Evolutionary conservation across 176 grass and related monocot genomes (phyloP).

Genomic region (Tillandsia fasciculata): DNA sequence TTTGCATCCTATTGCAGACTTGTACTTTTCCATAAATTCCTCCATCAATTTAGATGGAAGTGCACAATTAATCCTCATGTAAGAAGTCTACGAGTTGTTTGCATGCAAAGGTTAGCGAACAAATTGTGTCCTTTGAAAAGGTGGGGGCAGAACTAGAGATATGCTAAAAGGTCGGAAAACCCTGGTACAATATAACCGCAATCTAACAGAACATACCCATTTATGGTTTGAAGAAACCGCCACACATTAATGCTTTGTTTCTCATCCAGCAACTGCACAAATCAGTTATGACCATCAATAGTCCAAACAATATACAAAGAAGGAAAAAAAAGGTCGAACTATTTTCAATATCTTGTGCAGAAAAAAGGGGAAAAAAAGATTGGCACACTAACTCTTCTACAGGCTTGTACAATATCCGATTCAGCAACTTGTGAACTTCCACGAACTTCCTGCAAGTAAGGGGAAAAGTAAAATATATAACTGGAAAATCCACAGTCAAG

Average conservation of each 20-base stretch:
- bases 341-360: not conserved
- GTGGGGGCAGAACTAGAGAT: too few species aligned
- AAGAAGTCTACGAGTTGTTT: too few species aligned
- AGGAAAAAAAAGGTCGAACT: not conserved
- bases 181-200: too few species aligned
- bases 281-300: not conserved
- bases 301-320: not conserved
- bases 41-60: too few species aligned
- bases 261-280: conserved; percentile 76
- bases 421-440: conserved; percentile 69
- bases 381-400: conserved; percentile 75
- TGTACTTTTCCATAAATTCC: too few species aligned
- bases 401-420: conserved; percentile 89
- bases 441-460: conserved; percentile 56
- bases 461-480: not conserved
- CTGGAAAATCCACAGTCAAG: not conserved
- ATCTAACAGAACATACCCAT: conserved; percentile 16
- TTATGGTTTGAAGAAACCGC: conserved; percentile 79
- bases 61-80: too few species aligned
- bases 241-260: conserved; percentile 72
- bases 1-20: too few species aligned
- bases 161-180: too few species aligned
- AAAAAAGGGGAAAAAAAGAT: conserved; percentile 1
- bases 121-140: too few species aligned
- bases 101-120: too few species aligned